Conservation (phyloP, 2,329 filamentous ascomycete species). For the Neurospora sp. region DNA sequence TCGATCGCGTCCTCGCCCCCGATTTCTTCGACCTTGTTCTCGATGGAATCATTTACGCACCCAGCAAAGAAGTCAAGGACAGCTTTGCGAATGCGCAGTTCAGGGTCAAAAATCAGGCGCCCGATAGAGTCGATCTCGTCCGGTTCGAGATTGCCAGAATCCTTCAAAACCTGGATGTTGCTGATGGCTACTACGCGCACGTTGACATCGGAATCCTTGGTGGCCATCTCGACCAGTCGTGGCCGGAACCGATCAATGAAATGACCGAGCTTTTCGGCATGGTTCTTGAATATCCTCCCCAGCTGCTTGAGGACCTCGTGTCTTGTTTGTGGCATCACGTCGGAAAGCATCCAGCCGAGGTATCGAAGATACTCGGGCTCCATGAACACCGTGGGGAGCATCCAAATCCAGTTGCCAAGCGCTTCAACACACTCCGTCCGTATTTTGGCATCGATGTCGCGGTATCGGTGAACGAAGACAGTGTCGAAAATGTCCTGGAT, state of each 20-base stretch:
- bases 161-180: constrained; percentile 71
- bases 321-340: constrained; percentile 63
- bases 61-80: constrained; percentile 86
- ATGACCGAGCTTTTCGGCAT: constrained; percentile 73
- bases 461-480: constrained; percentile 90
- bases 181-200: constrained; percentile 76
- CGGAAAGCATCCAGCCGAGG: constrained; percentile 89
- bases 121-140: constrained; percentile 85
- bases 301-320: constrained; percentile 84
- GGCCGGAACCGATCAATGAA: constrained; percentile 89
- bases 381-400: constrained; percentile 79
- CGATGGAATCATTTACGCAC: constrained; percentile 73
- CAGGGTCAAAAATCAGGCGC: constrained; percentile 79
- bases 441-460: constrained; percentile 85
- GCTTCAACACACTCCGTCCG: constrained; percentile 81
- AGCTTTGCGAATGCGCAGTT: constrained; percentile 75
- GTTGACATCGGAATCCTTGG: constrained; percentile 68
- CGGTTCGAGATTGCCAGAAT: constrained; percentile 79
- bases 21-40: constrained; percentile 71
- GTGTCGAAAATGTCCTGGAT: constrained; percentile 85
- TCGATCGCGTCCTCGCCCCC: constrained; percentile 69
- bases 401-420: constrained; percentile 79
- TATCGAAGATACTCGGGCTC: constrained; percentile 87
- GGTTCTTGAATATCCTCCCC: constrained; percentile 66
- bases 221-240: constrained; percentile 86